Conservation (phyloP, 2,329 filamentous ascomycete genomes). For the Didymosphaeria variabile region DNA sequence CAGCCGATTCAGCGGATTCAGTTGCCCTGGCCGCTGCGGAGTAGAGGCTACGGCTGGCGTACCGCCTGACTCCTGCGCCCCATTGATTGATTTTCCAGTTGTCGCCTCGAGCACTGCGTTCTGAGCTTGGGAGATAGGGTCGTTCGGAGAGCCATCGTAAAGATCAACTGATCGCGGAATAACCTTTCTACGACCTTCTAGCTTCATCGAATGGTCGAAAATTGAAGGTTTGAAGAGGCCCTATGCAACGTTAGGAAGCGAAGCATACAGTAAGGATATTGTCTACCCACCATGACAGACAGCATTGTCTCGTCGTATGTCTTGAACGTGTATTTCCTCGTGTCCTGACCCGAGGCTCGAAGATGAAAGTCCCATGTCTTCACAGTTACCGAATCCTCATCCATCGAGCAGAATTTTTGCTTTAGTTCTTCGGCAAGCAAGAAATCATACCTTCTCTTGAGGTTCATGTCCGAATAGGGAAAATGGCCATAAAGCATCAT, state of each 20-base stretch:
- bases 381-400: conserved; percentile 87
- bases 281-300: conserved; percentile 73
- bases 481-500: conserved; percentile 99
- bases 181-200: conserved; percentile 79
- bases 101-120: conserved; percentile 68
- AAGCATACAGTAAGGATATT: neutral
- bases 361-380: conserved; percentile 91
- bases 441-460: conserved; percentile 89
- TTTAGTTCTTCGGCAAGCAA: conserved; percentile 95
- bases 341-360: conserved; percentile 85
- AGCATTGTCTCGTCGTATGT: conserved; percentile 95
- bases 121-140: conserved; percentile 87
- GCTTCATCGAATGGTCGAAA: conserved; percentile 84
- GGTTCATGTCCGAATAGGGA: conserved; percentile 93
- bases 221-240: conserved; percentile 90
- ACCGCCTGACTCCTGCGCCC: conserved; percentile 45
- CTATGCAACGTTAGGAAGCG: conserved; percentile 38
- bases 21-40: conserved; percentile 64
- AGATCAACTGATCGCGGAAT: conserved; percentile 90
- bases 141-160: conserved; percentile 92
- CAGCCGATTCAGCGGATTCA: conserved; percentile 74
- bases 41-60: conserved; percentile 60
- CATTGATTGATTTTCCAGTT: conserved; percentile 50
- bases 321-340: conserved; percentile 93
- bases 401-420: conserved; percentile 90